Percentiles rank a stretch among this genome's conserved stretches.
phyloP scores from a whole-genome alignment of 75 land plant species.

The Cupressus sempervirens region DNA sequence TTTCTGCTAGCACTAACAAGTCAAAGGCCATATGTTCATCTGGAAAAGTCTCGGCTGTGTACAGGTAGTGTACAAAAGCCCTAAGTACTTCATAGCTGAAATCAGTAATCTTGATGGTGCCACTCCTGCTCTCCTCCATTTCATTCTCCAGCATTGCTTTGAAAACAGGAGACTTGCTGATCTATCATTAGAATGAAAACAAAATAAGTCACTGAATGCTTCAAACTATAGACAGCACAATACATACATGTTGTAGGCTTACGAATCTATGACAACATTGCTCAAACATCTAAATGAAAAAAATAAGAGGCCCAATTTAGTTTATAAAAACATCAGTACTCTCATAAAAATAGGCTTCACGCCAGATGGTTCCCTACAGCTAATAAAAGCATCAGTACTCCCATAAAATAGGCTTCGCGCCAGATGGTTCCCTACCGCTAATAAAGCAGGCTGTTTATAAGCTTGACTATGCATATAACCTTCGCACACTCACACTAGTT shows the following conservation, averaged over 20 bases:
- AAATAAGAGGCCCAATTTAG: background rate
- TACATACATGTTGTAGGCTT: background rate
- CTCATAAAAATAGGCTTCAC: background rate
- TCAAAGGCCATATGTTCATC: constrained; percentile 69
- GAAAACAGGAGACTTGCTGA: constrained; percentile 68
- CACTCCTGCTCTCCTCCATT: constrained; percentile 71
- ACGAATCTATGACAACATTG: background rate
- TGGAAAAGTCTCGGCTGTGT: constrained; percentile 73
- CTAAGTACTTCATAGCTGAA: constrained; percentile 66
- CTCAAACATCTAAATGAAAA: background rate
- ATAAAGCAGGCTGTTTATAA: background rate
- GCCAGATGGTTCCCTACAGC: background rate
- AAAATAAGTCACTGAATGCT: background rate
- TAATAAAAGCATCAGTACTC: background rate
- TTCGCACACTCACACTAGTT: background rate
- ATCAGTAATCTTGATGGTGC: constrained; percentile 66
- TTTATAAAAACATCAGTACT: background rate
- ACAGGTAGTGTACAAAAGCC: constrained; percentile 62
- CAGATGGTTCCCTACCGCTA: background rate
- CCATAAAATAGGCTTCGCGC: background rate
- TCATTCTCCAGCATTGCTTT: constrained; percentile 72
- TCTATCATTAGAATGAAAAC: constrained; percentile 18
- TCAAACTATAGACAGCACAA: background rate
- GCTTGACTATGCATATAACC: background rate
- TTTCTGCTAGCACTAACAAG: constrained; percentile 58